Evolutionary conservation across 2,329 filamentous ascomycete species (phyloP).

Genomic region (Aureobasidium sp.): DNA sequence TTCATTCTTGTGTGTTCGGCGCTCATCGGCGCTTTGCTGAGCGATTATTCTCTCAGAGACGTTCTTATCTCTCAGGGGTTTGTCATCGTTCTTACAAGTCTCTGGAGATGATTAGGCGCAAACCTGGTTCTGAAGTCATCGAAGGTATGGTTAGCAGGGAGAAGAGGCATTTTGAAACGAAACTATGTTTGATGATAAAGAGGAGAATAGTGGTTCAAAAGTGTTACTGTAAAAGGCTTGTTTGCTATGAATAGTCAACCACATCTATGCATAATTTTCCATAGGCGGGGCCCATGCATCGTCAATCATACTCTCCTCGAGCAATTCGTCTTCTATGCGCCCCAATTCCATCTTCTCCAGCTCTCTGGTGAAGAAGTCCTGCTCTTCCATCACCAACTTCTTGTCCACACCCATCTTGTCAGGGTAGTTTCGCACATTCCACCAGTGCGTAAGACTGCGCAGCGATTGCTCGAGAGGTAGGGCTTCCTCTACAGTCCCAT

Average conservation of each 20-base stretch:
- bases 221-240: not conserved
- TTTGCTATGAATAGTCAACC: not conserved
- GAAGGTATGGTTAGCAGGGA: too few relatives aligned
- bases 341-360: conserved; percentile 41
- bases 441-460: conserved; percentile 85
- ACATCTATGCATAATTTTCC: conserved; percentile 1
- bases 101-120: not conserved
- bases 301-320: conserved; percentile 10
- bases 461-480: conserved; percentile 86
- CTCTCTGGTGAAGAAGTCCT: conserved; percentile 41
- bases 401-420: conserved; percentile 56
- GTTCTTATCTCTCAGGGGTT: not conserved
- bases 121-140: not conserved
- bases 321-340: conserved; percentile 17
- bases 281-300: conserved; percentile 1
- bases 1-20: not conserved
- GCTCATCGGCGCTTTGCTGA: not conserved
- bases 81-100: not conserved
- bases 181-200: not conserved
- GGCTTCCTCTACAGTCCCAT: conserved; percentile 87
- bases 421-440: conserved; percentile 75
- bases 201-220: not conserved
- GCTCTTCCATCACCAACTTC: conserved; percentile 33
- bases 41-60: not conserved
- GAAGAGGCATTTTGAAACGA: not conserved